Evolutionary conservation across 1,284 basidiomycete species (phyloP).

Genomic region (Phlebopus sp.): DNA sequence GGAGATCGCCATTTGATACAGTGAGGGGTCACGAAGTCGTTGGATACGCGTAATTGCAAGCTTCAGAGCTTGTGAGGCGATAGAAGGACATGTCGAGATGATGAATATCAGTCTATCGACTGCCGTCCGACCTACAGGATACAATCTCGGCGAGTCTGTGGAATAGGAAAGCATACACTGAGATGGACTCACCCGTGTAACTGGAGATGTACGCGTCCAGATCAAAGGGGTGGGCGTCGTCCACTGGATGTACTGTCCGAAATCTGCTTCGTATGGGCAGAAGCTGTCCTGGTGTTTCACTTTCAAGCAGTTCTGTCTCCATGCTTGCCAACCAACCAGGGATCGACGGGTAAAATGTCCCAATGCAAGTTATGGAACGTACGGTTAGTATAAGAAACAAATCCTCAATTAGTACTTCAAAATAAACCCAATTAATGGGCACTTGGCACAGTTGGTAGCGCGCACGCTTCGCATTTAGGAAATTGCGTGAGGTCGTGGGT

Average conservation of each 20-base stretch:
- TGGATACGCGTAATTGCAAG: conserved; percentile 62
- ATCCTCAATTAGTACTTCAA: too few species aligned
- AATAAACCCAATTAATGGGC: conserved; percentile 16
- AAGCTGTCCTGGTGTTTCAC: conserved; percentile 18
- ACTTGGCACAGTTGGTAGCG: conserved; percentile 41
- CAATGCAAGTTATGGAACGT: too few species aligned
- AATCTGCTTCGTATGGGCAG: conserved; percentile 10
- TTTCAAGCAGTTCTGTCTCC: conserved; percentile 30
- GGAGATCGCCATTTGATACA: conserved; percentile 54
- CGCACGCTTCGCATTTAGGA: conserved; percentile 35
- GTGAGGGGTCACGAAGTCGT: conserved; percentile 55
- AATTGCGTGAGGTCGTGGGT: conserved; percentile 39
- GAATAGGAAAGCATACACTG: background rate
- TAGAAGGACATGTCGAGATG: conserved; percentile 56
- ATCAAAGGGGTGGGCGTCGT: conserved; percentile 78
- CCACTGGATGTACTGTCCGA: conserved; percentile 42
- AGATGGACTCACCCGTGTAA: conserved; percentile 27
- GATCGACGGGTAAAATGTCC: background rate
- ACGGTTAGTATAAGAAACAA: too few species aligned
- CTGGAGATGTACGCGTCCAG: conserved; percentile 51
- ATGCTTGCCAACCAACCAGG: conserved; percentile 17
- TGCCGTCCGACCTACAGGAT: conserved; percentile 55
- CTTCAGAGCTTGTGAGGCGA: conserved; percentile 67
- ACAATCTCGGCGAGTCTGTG: background rate
- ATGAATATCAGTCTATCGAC: conserved; percentile 70